These are phyloP conservation scores for Vigna unguiculata DNA, from an alignment of 306 rosid species.

Conservation along the genomic window DNA sequence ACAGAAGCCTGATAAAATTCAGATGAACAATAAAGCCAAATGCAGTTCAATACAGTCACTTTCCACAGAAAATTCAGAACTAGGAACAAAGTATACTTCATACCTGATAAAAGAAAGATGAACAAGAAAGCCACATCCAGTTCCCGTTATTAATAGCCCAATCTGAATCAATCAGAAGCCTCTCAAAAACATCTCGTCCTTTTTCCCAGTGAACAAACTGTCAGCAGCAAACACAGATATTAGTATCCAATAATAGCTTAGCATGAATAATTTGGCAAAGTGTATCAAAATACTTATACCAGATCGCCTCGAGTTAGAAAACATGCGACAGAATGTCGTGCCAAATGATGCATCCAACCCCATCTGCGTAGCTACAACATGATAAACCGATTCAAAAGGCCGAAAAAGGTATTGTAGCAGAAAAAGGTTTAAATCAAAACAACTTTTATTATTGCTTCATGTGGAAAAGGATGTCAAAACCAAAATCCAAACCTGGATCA, in stretches of 20 bases:
- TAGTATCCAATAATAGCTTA: conserved; percentile 29
- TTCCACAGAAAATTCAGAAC: conserved; percentile 35
- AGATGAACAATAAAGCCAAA: neutral
- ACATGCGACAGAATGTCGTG: conserved; percentile 93
- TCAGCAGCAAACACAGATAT: conserved; percentile 36
- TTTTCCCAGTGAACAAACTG: conserved; percentile 96
- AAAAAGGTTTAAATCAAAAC: conserved; percentile 12
- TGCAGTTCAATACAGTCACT: neutral
- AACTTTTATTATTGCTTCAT: conserved; percentile 28
- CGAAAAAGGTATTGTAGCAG: conserved; percentile 14
- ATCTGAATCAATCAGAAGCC: conserved; percentile 96
- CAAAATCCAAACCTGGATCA: conserved; percentile 77
- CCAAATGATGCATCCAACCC: conserved; percentile 99
- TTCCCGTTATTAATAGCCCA: conserved; percentile 97
- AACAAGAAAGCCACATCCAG: conserved; percentile 98
- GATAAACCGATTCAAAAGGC: conserved; percentile 36
- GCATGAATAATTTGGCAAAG: conserved; percentile 18
- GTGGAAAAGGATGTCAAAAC: conserved; percentile 38
- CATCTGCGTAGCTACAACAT: conserved; percentile 81
- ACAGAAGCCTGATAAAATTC: conserved; percentile 23
- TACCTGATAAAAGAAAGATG: conserved; percentile 95
- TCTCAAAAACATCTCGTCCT: conserved; percentile 92
- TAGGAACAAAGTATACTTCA: conserved; percentile 15
- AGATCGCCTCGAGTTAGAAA: conserved; percentile 95
- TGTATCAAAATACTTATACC: conserved; percentile 54